Percentiles rank a stretch among this genome's conserved stretches.
These are phyloP conservation scores for Anisodus acutangulus DNA, from an alignment of 257 asterid species.

Conservation along the genomic window DNA sequence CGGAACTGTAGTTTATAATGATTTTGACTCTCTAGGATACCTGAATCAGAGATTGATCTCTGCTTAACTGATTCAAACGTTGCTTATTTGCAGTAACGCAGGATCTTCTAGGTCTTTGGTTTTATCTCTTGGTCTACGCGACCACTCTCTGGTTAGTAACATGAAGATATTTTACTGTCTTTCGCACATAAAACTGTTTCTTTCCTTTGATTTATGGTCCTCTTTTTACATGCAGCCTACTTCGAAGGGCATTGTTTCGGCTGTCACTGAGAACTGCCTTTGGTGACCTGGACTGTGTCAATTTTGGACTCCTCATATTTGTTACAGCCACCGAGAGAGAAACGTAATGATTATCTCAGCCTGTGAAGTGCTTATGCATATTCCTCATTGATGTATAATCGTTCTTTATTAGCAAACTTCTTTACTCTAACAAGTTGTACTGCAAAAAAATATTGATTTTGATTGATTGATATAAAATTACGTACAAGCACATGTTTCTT, in stretches of 20 bases:
- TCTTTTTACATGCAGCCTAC: constrained; percentile 50
- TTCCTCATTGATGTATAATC: neutral
- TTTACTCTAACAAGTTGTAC: neutral
- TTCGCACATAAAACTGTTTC: neutral
- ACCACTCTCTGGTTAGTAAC: constrained; percentile 71
- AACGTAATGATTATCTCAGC: neutral
- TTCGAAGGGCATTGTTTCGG: constrained; percentile 65
- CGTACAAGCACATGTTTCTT: neutral
- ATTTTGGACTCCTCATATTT: constrained; percentile 11
- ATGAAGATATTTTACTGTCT: constrained; percentile 1
- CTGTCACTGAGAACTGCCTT: constrained; percentile 54
- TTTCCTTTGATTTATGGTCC: neutral
- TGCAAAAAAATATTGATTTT: neutral
- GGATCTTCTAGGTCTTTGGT: constrained; percentile 80
- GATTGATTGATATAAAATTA: neutral
- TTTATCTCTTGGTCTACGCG: constrained; percentile 82
- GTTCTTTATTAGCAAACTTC: constrained; percentile 15
- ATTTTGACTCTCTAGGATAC: neutral
- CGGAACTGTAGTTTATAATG: neutral
- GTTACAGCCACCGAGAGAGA: neutral
- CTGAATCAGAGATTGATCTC: neutral
- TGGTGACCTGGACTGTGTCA: constrained; percentile 33
- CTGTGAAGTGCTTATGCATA: constrained; percentile 9
- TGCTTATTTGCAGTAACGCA: constrained; percentile 53
- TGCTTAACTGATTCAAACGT: neutral